Percentiles rank a stretch among this genome's conserved stretches.
These are phyloP conservation scores for Escovopsis weberi DNA, from an alignment of 2,329 filamentous ascomycete species.

Conservation along the genomic window DNA sequence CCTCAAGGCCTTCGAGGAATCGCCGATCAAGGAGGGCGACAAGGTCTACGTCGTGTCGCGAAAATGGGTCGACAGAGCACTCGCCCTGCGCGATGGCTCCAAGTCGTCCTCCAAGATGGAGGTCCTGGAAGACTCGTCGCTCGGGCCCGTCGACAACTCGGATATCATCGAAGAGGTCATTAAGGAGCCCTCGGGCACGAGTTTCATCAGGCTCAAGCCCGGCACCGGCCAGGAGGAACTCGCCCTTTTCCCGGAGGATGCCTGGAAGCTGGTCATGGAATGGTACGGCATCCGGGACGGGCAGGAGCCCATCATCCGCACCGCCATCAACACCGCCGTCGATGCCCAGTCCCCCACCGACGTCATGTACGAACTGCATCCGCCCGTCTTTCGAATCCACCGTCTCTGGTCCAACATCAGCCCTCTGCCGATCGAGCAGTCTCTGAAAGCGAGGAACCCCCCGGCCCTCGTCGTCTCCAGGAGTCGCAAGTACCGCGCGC, in stretches of 20 bases:
- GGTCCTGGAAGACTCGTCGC: constrained; percentile 34
- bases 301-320: constrained; percentile 58
- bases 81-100: constrained; percentile 47
- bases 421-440: constrained; percentile 40
- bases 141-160: constrained; percentile 78
- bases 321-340: constrained; percentile 60
- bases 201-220: constrained; percentile 60
- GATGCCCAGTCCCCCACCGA: constrained; percentile 43
- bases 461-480: constrained; percentile 52
- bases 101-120: constrained; percentile 41
- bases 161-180: constrained; percentile 57
- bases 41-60: constrained; percentile 65
- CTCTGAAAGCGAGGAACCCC: constrained; percentile 44
- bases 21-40: constrained; percentile 52
- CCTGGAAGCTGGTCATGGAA: constrained; percentile 65
- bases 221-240: constrained; percentile 58
- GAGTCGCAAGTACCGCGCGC: constrained; percentile 54
- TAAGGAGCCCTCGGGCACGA: constrained; percentile 30
- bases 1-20: constrained; percentile 34
- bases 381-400: constrained; percentile 72
- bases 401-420: constrained; percentile 54
- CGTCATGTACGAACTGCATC: constrained; percentile 69
- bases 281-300: constrained; percentile 69
- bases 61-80: constrained; percentile 62
- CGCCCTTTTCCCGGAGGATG: constrained; percentile 60